Percentiles rank a stretch among this genome's conserved stretches.
phyloP scores from a whole-genome alignment of 345 rosid species.

The Sapria himalayana region DNA sequence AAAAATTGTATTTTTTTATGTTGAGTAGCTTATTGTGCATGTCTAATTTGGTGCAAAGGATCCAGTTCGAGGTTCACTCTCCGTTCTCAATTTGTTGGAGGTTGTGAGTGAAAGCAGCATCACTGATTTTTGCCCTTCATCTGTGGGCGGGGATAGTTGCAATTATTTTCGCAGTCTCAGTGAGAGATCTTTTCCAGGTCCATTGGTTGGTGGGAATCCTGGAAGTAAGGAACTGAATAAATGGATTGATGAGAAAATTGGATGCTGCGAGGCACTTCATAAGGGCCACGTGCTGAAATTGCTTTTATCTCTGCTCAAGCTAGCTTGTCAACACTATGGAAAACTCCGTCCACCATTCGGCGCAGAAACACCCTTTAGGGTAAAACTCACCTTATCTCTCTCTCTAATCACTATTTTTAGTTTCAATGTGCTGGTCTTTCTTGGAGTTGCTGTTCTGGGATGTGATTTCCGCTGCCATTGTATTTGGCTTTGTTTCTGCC shows the following conservation, averaged over 20 bases:
- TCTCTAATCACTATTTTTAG: too few relatives aligned
- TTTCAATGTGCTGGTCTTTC: too few relatives aligned
- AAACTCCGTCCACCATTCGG: conserved; percentile 93
- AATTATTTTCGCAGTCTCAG: conserved; percentile 50
- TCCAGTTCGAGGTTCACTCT: conserved; percentile 26
- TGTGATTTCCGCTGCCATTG: too few relatives aligned
- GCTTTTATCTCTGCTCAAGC: conserved; percentile 73
- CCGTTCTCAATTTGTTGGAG: conserved; percentile 65
- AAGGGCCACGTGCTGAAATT: conserved; percentile 41
- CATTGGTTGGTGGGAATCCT: conserved; percentile 81
- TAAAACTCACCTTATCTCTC: conserved; percentile 9
- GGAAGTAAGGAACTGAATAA: conserved; percentile 77
- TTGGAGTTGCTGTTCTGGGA: too few relatives aligned
- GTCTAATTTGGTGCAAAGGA: conserved; percentile 30
- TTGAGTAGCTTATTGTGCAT: conserved; percentile 11
- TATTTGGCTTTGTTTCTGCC: too few relatives aligned
- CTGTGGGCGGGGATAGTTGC: conserved; percentile 18
- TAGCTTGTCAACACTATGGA: conserved; percentile 88
- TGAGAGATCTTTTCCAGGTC: conserved; percentile 77
- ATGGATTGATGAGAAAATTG: conserved; percentile 87
- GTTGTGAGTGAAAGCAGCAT: conserved; percentile 24
- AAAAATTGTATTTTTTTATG: too few relatives aligned
- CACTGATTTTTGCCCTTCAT: too few relatives aligned
- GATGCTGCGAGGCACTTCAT: conserved; percentile 31
- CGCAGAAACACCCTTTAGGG: conserved; percentile 38